Evolutionary conservation across 345 rosid genomes (phyloP), one percentile per base, ranked within the genome.

Genomic region (Aquilaria malaccensis): DNA sequence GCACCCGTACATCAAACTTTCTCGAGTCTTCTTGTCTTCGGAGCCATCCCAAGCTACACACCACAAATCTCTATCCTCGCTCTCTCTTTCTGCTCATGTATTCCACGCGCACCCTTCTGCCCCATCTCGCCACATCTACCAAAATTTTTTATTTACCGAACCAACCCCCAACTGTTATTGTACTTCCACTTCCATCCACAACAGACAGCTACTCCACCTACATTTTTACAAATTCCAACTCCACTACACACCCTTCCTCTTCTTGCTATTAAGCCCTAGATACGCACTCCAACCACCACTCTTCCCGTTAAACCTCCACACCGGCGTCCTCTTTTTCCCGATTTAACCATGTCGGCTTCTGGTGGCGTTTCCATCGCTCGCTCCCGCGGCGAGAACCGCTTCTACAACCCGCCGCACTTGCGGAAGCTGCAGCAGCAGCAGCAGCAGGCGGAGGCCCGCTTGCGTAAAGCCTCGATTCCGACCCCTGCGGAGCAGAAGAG

Each of bases 351-450:
- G 86, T 70, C 81, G 51, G 81, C 76, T 45, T 72, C 77, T 2
- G 77, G 79, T 57, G 74, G 77, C 10, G 80, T 64, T 68, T 74
- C 80, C 56, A 75, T 71, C 61, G 76, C 69, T 2, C 65, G 77
- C 2, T 70, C 74, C 61, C 70, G 78, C 3, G 86, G 81, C 2
- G 83, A 77, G 70, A 72, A 72, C 59, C 76, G 83, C 30, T 79
- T 82, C 57, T 79, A 82, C 49, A 66, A 79, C n/a, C 81, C 83
- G 9, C 86, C 83, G 9, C 67, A 77, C 56, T 64, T 82, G 67
- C 67, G 83, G 33, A 70, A 69, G 58, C 83, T 64, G 62, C 78
- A 71, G 65, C 72, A 73, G 55, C 79, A 79, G 51, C 81, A 72
- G 12, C 78, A 68, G 61, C 75, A 73, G 50, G 80, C 77, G 33